Conservation (phyloP, 768 basidiomycete genomes). For the Trametopsis cervina region DNA sequence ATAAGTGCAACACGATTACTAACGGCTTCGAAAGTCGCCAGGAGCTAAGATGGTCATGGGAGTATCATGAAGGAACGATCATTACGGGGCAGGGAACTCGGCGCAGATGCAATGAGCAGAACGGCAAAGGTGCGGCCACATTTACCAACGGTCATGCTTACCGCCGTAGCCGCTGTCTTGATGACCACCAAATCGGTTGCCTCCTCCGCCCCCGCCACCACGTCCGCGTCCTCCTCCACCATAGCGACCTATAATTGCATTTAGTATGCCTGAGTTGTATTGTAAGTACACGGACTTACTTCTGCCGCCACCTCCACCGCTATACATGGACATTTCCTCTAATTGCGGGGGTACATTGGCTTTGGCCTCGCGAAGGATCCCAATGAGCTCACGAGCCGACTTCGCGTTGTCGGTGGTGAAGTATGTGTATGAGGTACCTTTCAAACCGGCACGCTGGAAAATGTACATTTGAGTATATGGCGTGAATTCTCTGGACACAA, state of each 20-base stretch:
- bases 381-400: constrained; percentile 85
- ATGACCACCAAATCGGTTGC: constrained; percentile 28
- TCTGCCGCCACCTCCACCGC: constrained; percentile 74
- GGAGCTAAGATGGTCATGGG: background rate
- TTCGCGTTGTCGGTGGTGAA: constrained; percentile 97
- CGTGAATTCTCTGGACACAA: background rate
- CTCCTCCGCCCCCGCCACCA: constrained; percentile 38
- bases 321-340: constrained; percentile 87
- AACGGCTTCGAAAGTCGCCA: background rate
- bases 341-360: constrained; percentile 81
- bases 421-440: constrained; percentile 90
- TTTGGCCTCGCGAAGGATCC: constrained; percentile 83
- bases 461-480: background rate
- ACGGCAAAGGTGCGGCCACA: no score
- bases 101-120: no score
- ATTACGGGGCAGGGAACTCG: no score
- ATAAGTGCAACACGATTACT: background rate
- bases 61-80: no score
- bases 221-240: constrained; percentile 31
- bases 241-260: constrained; percentile 46
- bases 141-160: constrained; percentile 27
- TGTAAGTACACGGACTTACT: constrained; percentile 34
- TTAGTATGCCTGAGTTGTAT: constrained; percentile 3
- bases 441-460: constrained; percentile 79
- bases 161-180: constrained; percentile 36